Evolutionary conservation across 2,329 filamentous ascomycete species (phyloP), one percentile per base, ranked within the genome.

Genomic region (Aspergillus hortae): DNA sequence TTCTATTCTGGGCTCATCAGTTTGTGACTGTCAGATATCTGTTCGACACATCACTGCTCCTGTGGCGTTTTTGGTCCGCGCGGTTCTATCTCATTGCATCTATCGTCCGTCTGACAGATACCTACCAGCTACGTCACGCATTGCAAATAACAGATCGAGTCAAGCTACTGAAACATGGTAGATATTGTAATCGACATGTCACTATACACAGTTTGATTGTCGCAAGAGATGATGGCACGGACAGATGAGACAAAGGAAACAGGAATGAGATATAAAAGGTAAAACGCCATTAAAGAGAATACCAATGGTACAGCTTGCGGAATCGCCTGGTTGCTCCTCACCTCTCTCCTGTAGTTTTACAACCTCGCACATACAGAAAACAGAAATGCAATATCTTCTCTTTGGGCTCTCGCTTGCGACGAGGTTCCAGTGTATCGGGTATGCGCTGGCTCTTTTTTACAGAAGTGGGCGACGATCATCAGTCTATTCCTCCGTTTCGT

Each of bases 211-310:
- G 35, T 30, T 30, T 11, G 27, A 30, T 30, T n/a, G 35, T 38
- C n/a, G 35, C 35, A 17, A 38, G 35, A 38, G 15, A 15, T 17
- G 14, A n/a, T 38, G 27, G 27, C 27, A 30, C 27, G 62, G 54
- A 58, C 51, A 52, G 15, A 40, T 41, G 32, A 40, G 14, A 27
- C 6, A 41, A 38, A 38, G 12, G 35, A 15, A 49, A 38, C 35
- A 21, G 43, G 35, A 12, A 25, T 42, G 44, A 15, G 21, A 53
- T 50, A 51, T 52, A 46, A 62, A 61, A 68, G 46, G 45, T 62
- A 60, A 58, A 54, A 71, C 67, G 68, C 68, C 67, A 66, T 67
- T 43, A 48, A 50, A 56, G 45, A 44, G 46, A 53, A 51, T 52
- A 30, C 6, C 27, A 30, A 30, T 56, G 58, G 46, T 57, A 59